Conservation (phyloP, 2,329 filamentous ascomycete genomes). For the Aulographum hederae region DNA sequence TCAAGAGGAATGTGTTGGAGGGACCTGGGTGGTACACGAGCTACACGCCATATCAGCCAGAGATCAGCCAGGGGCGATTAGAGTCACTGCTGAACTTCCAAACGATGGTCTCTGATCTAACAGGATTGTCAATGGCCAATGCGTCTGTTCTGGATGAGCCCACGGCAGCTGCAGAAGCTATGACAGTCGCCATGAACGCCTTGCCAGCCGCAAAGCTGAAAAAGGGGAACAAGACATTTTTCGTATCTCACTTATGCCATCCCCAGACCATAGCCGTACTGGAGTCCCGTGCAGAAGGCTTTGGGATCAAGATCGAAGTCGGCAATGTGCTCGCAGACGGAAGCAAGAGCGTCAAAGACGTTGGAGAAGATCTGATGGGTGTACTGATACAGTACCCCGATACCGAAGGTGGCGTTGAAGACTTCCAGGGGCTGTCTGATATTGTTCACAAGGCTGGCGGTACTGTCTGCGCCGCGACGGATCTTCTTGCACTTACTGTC, state of each 20-base stretch:
- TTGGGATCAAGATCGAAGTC: slow-evolving; percentile 62
- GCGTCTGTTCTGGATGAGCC: slow-evolving; percentile 81
- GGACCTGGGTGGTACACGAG: slow-evolving; percentile 95
- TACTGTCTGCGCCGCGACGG: slow-evolving; percentile 74
- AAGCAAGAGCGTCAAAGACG: slow-evolving; percentile 46
- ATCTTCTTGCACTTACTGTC: slow-evolving; percentile 71
- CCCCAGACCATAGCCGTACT: slow-evolving; percentile 76
- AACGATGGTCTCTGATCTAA: slow-evolving; percentile 78
- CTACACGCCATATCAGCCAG: slow-evolving; percentile 92
- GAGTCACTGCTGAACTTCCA: slow-evolving; percentile 93
- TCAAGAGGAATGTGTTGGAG: slow-evolving; percentile 83
- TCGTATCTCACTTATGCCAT: slow-evolving; percentile 69
- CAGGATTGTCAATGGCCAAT: slow-evolving; percentile 73
- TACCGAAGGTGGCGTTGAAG: slow-evolving; percentile 61
- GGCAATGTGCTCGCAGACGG: slow-evolving; percentile 52
- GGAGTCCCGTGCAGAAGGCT: slow-evolving; percentile 72
- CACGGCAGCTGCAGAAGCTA: slow-evolving; percentile 84
- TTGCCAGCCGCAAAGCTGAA: slow-evolving; percentile 55
- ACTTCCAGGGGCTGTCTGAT: slow-evolving; percentile 58
- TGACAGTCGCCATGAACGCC: slow-evolving; percentile 77
- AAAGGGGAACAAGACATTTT: slow-evolving; percentile 57
- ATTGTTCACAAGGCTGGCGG: slow-evolving; percentile 60
- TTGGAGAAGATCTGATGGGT: slow-evolving; percentile 70
- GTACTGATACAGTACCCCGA: slow-evolving; percentile 93
- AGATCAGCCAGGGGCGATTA: slow-evolving; percentile 87